phyloP scores from a whole-genome alignment of 805 yeast genomes.

The Maudiozyma bulderi region DNA sequence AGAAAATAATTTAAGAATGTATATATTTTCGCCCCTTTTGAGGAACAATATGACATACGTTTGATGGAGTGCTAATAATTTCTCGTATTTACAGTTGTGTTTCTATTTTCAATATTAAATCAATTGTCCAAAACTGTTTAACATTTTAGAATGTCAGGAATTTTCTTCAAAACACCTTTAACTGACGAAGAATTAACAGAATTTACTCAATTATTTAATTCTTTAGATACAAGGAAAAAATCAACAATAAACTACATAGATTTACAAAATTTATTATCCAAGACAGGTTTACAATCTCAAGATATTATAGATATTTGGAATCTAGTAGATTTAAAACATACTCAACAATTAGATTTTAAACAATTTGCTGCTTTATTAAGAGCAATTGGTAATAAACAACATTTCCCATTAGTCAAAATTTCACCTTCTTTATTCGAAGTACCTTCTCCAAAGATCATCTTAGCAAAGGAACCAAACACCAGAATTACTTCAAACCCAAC shows the following conservation, averaged over 20 bases:
- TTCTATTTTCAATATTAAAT: background rate
- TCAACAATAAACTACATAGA: slow-evolving; percentile 83
- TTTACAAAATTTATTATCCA: slow-evolving; percentile 72
- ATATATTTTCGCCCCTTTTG: too few relatives aligned
- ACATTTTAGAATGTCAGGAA: slow-evolving; percentile 10
- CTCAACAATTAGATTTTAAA: slow-evolving; percentile 69
- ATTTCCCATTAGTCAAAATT: slow-evolving; percentile 36
- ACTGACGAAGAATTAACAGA: slow-evolving; percentile 68
- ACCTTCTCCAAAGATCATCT: slow-evolving; percentile 11
- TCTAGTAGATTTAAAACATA: slow-evolving; percentile 70
- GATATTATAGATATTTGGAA: slow-evolving; percentile 87
- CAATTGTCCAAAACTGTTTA: too few relatives aligned
- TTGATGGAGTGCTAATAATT: too few relatives aligned
- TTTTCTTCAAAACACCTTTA: slow-evolving; percentile 30
- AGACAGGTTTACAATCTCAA: slow-evolving; percentile 71
- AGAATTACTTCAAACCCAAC: background rate
- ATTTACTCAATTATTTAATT: slow-evolving; percentile 66
- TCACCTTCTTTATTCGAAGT: slow-evolving; percentile 32
- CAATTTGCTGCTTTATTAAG: slow-evolving; percentile 84
- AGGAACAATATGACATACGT: too few relatives aligned
- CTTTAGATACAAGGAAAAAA: slow-evolving; percentile 65
- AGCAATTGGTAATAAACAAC: slow-evolving; percentile 82
- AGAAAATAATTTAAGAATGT: too few relatives aligned
- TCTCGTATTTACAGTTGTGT: too few relatives aligned
- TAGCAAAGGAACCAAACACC: background rate